Evolutionary conservation across 768 basidiomycete genomes (phyloP).

Genomic region (Strobilomyces dryophilus): DNA sequence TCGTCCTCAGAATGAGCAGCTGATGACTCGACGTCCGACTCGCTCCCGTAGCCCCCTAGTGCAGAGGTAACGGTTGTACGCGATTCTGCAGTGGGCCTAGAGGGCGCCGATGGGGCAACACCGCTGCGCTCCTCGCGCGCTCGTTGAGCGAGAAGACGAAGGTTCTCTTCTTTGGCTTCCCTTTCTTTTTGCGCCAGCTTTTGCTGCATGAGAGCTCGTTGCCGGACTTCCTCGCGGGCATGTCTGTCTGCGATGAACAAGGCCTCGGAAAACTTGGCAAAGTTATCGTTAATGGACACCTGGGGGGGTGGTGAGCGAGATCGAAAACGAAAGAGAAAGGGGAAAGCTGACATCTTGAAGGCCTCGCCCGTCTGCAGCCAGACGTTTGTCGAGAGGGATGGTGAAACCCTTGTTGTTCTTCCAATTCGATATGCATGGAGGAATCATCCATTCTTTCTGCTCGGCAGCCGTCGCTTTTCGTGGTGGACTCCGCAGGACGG

Average conservation of each 20-base stretch:
- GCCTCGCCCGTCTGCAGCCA: conserved; percentile 97
- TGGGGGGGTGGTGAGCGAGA: conserved; percentile 28
- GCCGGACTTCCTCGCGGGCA: conserved; percentile 96
- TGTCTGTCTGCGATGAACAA: conserved; percentile 94
- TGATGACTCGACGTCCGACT: conserved; percentile 47
- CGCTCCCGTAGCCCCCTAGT: conserved; percentile 85
- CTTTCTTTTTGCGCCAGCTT: conserved; percentile 99
- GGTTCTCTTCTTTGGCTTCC: conserved; percentile 89
- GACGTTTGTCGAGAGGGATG: conserved; percentile 94
- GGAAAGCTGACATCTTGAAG: conserved; percentile 81
- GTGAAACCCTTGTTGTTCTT: conserved; percentile 99
- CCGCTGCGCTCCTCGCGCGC: conserved; percentile 93
- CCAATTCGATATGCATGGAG: conserved; percentile 99
- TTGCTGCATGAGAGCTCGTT: conserved; percentile 96
- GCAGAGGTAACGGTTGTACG: conserved; percentile 71
- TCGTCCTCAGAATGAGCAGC: conserved; percentile 53
- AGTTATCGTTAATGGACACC: conserved; percentile 99
- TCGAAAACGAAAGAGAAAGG: background rate
- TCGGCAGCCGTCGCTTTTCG: conserved; percentile 94
- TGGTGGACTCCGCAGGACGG: conserved; percentile 92
- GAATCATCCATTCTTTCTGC: conserved; percentile 99
- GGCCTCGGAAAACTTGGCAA: conserved; percentile 97
- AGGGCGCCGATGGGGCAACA: conserved; percentile 50
- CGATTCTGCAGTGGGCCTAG: conserved; percentile 62
- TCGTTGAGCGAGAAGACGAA: conserved; percentile 90